Percentiles rank a stretch among this genome's conserved stretches.
These are phyloP conservation scores for Anthracocystis panici-leucophaei DNA, from an alignment of 1,284 basidiomycete genomes.

Conservation along the genomic window DNA sequence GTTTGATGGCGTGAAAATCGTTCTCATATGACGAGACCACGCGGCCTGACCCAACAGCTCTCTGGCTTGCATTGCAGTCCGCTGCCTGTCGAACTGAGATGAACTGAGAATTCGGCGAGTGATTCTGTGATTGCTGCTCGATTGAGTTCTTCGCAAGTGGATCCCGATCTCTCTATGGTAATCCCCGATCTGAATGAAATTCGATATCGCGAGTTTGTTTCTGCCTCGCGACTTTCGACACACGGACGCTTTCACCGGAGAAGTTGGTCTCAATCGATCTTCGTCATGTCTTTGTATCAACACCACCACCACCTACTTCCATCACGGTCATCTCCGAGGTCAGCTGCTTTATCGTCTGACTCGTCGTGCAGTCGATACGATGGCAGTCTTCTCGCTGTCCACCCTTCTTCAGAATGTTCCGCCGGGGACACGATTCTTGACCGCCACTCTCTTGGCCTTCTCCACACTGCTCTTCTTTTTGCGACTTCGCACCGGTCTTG, in stretches of 20 bases:
- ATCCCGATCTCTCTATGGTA: too few relatives aligned
- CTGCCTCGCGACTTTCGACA: not conserved
- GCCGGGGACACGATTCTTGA: conserved; percentile 40
- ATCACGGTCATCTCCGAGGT: not conserved
- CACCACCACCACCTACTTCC: not conserved
- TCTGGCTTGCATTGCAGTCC: too few relatives aligned
- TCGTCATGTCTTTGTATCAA: too few relatives aligned
- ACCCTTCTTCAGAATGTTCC: conserved; percentile 48
- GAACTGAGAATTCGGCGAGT: too few relatives aligned
- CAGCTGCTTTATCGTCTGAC: not conserved
- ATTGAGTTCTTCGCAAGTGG: too few relatives aligned
- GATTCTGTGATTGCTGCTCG: too few relatives aligned
- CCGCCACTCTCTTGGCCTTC: conserved; percentile 44
- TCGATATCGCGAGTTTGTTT: not conserved
- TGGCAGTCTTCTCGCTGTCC: conserved; percentile 55
- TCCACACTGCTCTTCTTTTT: conserved; percentile 48
- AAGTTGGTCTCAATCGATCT: conserved; percentile 9
- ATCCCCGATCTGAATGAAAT: too few relatives aligned
- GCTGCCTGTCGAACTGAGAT: too few relatives aligned
- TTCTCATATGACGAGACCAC: too few relatives aligned
- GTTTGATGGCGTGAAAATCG: too few relatives aligned
- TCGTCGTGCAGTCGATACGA: conserved; percentile 8
- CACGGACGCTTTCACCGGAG: not conserved
- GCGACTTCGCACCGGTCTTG: conserved; percentile 47
- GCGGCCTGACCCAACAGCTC: too few relatives aligned